Percentiles rank a stretch among this genome's conserved stretches.
Conservation (phyloP, 2,329 filamentous ascomycete species). For the Calonectria henricotiae region DNA sequence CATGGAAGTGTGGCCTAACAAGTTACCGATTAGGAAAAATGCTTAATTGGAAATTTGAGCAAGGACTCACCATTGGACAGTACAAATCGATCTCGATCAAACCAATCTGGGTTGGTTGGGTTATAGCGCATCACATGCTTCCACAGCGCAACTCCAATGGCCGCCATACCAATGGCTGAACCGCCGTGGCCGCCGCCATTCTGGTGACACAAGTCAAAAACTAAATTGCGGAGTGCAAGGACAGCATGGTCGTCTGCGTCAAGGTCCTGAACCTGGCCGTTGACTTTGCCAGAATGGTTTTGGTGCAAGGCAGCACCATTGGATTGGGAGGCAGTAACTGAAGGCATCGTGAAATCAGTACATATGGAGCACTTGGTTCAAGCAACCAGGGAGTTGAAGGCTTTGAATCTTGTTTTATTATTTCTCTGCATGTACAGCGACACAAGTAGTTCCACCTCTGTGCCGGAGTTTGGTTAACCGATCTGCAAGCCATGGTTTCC, state of each 20-base stretch:
- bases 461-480: conserved; percentile 13
- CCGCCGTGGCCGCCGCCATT: conserved; percentile 39
- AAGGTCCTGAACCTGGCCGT: conserved; percentile 22
- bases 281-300: conserved; percentile 1
- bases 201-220: conserved; percentile 36
- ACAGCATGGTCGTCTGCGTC: conserved; percentile 38
- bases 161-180: conserved; percentile 39
- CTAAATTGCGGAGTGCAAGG: conserved; percentile 36
- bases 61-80: conserved; percentile 67
- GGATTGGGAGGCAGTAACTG: conserved; percentile 7
- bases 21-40: too few species aligned
- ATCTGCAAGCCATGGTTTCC: conserved; percentile 1
- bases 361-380: background rate
- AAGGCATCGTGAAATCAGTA: conserved; percentile 32
- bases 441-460: background rate
- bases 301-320: conserved; percentile 22
- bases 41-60: background rate
- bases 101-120: conserved; percentile 67
- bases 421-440: background rate
- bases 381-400: background rate
- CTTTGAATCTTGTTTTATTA: conserved; percentile 18
- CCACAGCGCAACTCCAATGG: conserved; percentile 62
- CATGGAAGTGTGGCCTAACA: conserved; percentile 64
- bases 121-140: conserved; percentile 74
- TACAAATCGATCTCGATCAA: conserved; percentile 74